Evolutionary conservation across 257 asterid species (phyloP), one percentile per base, ranked within the genome.

Genomic region (Schizonepeta tenuifolia): DNA sequence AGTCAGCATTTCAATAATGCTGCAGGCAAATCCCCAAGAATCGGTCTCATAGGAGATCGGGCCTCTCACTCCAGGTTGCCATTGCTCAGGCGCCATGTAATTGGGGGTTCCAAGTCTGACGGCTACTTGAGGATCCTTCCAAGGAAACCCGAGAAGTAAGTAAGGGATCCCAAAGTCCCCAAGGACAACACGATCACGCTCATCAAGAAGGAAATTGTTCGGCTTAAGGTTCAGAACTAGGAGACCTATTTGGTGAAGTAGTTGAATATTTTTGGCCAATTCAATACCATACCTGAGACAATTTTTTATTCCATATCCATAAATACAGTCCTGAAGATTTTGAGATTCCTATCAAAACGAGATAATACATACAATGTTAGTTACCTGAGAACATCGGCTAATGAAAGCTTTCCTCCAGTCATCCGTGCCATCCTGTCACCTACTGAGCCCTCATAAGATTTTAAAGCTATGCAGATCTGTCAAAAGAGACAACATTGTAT

Each of bases 1-100:
- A 17, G 88, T 84, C 80, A 88, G 69, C 91, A 86, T 84, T 78
- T 88, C 95, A 28, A 86, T 77, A 51, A 88, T 74, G 78, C 88
- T 80, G 82, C 91, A 84, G 38, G 87, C 89, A 50, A 88, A 86
- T 66, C 91, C 95, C 95, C 95, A 88, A 22, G 95, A 82, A 76
- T 88, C 95, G 0, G 91, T 84, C 83, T 88, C 95, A 11, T 70
- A 70, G 59, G 89, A 73, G 73, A 88, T 76, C 38, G 91, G 95
- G 49, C 95, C 95, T 81, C 91, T 84, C 24, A 82, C 81, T 75
- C 79, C 88, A 11, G 91, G 95, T 69, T 86, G 75, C 95, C 95
- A 88, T 51, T 86, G 95, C 80, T 88, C 95, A 1, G 90, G 91
- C 68, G 95, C 95, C 87, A 88, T 86, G 80, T 88, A 88, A 63